phyloP scores from a whole-genome alignment of 352 stramenopile genomes.

The Pseudoperonospora humuli region DNA sequence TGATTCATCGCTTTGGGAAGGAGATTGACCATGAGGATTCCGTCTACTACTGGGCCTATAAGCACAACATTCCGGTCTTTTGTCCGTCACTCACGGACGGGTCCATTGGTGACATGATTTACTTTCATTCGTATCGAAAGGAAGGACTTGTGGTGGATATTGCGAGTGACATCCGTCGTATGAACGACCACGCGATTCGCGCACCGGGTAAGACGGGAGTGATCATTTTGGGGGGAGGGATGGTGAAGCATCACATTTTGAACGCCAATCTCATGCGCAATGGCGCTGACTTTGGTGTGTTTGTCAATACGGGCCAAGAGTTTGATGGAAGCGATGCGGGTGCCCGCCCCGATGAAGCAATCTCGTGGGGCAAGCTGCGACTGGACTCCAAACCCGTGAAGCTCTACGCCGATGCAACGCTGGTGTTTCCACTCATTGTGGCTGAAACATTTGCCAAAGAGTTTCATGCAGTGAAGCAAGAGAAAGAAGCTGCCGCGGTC shows the following conservation, averaged over 20 bases:
- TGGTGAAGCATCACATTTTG: conserved; percentile 99
- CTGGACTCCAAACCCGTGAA: conserved; percentile 94
- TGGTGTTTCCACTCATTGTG: conserved; percentile 99
- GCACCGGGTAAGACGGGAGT: conserved; percentile 92
- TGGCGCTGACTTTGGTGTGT: conserved; percentile 97
- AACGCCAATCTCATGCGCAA: conserved; percentile 99
- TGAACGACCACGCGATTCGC: conserved; percentile 97
- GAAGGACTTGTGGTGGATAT: conserved; percentile 97
- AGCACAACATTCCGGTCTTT: conserved; percentile 99
- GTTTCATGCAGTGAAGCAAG: conserved; percentile 41
- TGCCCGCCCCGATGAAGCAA: conserved; percentile 96
- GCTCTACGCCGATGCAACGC: conserved; percentile 94
- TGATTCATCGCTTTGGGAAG: conserved; percentile 94
- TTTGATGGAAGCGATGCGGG: conserved; percentile 99
- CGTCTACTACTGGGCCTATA: conserved; percentile 99
- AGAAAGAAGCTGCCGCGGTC: conserved; percentile 7
- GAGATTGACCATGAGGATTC: conserved; percentile 98
- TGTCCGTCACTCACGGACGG: conserved; percentile 99
- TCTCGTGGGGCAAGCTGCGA: conserved; percentile 99
- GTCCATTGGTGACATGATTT: conserved; percentile 99
- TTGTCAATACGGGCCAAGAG: conserved; percentile 97
- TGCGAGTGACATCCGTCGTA: conserved; percentile 92
- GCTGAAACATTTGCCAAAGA: conserved; percentile 99
- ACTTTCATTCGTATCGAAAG: conserved; percentile 99
- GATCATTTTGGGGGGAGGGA: conserved; percentile 96